Conservation (phyloP, 2,329 filamentous ascomycete species). For the Coniella lustricola region DNA sequence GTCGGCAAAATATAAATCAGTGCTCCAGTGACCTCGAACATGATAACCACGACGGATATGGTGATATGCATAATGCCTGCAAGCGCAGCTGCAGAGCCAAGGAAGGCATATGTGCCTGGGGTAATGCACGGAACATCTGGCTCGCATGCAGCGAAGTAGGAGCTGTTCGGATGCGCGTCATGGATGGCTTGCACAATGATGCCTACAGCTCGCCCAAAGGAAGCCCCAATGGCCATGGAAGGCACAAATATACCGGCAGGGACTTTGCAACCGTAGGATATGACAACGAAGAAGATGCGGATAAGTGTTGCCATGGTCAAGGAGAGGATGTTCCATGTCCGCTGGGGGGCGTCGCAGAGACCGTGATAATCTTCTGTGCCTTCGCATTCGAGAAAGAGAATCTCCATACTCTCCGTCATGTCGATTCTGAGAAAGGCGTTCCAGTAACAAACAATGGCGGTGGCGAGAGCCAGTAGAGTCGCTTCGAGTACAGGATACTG, state of each 20-base stretch:
- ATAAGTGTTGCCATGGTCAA: conserved; percentile 73
- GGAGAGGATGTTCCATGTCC: conserved; percentile 72
- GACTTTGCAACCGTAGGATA: conserved; percentile 97
- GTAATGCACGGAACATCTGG: conserved; percentile 95
- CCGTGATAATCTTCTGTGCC: conserved; percentile 82
- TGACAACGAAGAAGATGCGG: conserved; percentile 77
- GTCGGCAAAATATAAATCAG: conserved; percentile 94
- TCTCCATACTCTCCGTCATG: conserved; percentile 99
- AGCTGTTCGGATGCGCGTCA: conserved; percentile 71
- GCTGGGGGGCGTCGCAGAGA: conserved; percentile 72
- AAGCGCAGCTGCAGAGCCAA: conserved; percentile 84
- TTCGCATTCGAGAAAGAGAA: conserved; percentile 89
- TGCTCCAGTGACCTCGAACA: conserved; percentile 98
- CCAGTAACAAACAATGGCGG: conserved; percentile 90
- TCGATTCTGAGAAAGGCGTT: conserved; percentile 94
- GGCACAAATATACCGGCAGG: conserved; percentile 97
- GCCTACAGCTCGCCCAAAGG: conserved; percentile 88
- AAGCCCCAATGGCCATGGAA: conserved; percentile 94
- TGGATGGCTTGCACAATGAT: conserved; percentile 88
- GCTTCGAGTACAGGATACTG: conserved; percentile 83
- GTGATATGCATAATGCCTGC: conserved; percentile 98
- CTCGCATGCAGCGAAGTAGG: conserved; percentile 82
- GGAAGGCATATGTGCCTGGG: conserved; percentile 91
- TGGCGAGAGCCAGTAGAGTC: conserved; percentile 72
- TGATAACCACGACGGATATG: conserved; percentile 94